Base-by-base conservation (phyloP, 31 red algal species). In the Asparagopsis taxiformis region DNA sequence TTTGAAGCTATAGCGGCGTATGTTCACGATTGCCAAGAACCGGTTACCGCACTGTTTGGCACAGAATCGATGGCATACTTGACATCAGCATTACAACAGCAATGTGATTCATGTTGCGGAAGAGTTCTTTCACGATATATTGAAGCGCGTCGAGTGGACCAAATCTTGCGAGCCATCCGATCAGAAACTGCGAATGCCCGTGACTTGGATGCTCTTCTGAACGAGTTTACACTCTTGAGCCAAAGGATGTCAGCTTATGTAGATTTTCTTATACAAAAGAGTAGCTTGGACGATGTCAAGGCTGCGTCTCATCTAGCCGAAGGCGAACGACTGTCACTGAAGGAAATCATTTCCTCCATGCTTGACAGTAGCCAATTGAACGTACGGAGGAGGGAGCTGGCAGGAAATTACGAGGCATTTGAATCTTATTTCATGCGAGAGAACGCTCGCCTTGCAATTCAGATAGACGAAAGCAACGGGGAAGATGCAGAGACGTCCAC, bases 371-470 rank as follows among this genome's bases (percentile, higher is more conserved):
- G 73, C 31, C 66, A 50, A 29, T 35, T 98, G 38, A 37, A 31
- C 8, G 77, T 75, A 41, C 49, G 41, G 19, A 64, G 64, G 23
- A 49, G 41, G 0, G 82, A 93, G 21, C 73, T 93, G 2, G 60
- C 69, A 2, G 56, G 58, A 49, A 68, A 65, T 41, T 98, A 90
- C 68, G 84, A 75, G 16, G 28, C 84, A 3, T 85, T 98, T 20
- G 94, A 93, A 38, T 56, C 73, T 3, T 93, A 89, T 58, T 90
- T 87, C 62, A 93, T 98, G 90, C 55, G 64, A 20, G 89, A 88
- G 44, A 98, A 93, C 62, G 74, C 79, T 21, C 63, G 67, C 29
- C 58, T 88, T 46, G 94, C 89, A 17, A 92, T 98, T 41, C 68
- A 80, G 65, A 91, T 98, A 37, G 94, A 93, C 54, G 76, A 92